Evolutionary conservation across 1,139 yeast species (phyloP), one percentile per base, ranked within the genome.

Genomic region (Debaryomyces subglobosus): DNA sequence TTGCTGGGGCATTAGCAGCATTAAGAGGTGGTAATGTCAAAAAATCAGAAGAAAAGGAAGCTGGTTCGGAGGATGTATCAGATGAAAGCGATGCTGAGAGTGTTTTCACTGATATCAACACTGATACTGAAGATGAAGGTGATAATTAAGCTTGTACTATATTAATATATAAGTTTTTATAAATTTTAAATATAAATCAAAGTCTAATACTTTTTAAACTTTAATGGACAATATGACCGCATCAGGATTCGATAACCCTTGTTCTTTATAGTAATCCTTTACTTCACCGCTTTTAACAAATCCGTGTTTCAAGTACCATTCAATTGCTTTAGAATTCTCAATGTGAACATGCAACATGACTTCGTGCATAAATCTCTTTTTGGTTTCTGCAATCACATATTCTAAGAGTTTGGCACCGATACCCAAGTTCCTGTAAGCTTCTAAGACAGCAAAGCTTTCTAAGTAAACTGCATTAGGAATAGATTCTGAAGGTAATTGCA

Each of bases 1-100:
- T 84, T 51, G 87, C 86, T 13, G 87, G 86, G 36, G 86, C 87
- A 2, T 68, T 84, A 65, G 86, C 88, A 21, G 78, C 81, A 29
- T 64, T 84, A 62, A 78, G 82, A 57, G 87, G 87, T 35, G 79
- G 75, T 39, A 64, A 69, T 12, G 82, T 77, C 12, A 73, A 71
- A 52, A 71, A 63, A 59, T 53, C 62, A 9, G 63, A 64, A 35
- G 71, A 64, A 29, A 58, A 56, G 0, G 64, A 62, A 48, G 65
- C 63, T 21, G 74, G 65, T 10, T 67, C 67, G 34, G 73, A 66
- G 13, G 78, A 71, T 5, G 72, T 65, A 23, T 72, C 67, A 1
- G 78, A 69, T n/a, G 69, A 61, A 30, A 61, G 64, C 43, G 78
- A 71, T 42, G 59, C 63, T 47, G 78, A 71, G 53, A 71, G 73